Base-by-base conservation (phyloP, 768 basidiomycete genomes). In the Leccinum pellstonianum region DNA sequence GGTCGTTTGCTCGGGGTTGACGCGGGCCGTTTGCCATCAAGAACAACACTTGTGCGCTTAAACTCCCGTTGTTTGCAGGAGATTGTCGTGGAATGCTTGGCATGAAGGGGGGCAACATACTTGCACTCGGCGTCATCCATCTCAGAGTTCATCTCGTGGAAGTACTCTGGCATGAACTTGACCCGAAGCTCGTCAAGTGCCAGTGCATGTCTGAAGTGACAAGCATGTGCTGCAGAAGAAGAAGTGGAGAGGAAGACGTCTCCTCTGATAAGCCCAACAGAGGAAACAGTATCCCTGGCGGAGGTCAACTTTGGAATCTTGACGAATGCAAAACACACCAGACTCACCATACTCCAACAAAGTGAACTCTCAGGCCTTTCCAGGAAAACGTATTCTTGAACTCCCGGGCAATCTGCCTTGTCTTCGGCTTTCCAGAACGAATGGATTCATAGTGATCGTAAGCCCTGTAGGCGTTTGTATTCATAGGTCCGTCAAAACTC, bases 241-340 rank as follows among this genome's bases (percentile, higher is more conserved):
- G 83, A 82, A 66, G 87, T 86, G 0, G 86, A 86, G 5, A 87
- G 76, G 17, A 70, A 69, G 5, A 81, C 74, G 27, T 77, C 77
- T 2, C 80, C 62, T 58, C 62, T 78, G 54, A 85, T 73, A 43
- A 84, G 51, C 11, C 85, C 86, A 14, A 87, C 85, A 0, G 86
- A 87, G 21, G 81, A 80, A 5, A 89, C 86, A 1, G 86, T 88
- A 63, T 89, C 87, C 85, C 86, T 87, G 54, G 29, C 14, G 3
- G 1, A 55, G 0, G 17, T 52, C 27, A 66, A 23, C 61, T 17
- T 48, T 1, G 1, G 37, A 4, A 19, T n/a, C 7, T 23, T 2
- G 15, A 41, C 17, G n/a, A 29, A 17, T 2, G 38, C 37, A 15
- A 14, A 21, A 55, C 60, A 4, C 23, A 23, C 21, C 9, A 5